phyloP scores from a whole-genome alignment of 805 yeast species.

The Saturnispora kantuleensis region DNA sequence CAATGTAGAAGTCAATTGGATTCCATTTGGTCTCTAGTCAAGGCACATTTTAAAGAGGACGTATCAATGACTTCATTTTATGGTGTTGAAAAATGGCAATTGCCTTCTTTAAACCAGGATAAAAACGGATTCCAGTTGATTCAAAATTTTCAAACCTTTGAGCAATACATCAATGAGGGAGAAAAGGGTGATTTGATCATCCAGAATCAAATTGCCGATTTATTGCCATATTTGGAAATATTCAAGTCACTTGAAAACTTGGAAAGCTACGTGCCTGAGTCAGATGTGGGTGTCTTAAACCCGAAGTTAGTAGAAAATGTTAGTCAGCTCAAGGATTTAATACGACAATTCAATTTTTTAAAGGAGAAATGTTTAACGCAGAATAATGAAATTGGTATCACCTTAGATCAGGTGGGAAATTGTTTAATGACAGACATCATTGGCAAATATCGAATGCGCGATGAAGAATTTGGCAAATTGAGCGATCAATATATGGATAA shows the following conservation, averaged over 20 bases:
- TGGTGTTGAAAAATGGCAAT: constrained; percentile 47
- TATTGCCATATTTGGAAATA: constrained; percentile 36
- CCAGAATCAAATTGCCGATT: constrained; percentile 33
- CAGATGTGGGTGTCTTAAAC: constrained; percentile 27
- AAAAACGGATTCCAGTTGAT: constrained; percentile 27
- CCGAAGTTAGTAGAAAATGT: constrained; percentile 26
- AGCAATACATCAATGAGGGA: constrained; percentile 46
- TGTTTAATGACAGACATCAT: constrained; percentile 30
- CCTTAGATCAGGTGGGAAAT: constrained; percentile 37
- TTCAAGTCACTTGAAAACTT: constrained; percentile 27
- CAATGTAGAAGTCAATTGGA: constrained; percentile 35
- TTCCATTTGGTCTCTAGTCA: constrained; percentile 37
- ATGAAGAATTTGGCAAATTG: constrained; percentile 28
- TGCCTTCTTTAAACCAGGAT: constrained; percentile 38
- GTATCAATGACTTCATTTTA: constrained; percentile 36
- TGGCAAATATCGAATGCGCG: constrained; percentile 11
- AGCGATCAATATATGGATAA: constrained; percentile 34
- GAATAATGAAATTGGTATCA: constrained; percentile 33
- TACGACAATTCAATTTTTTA: constrained; percentile 25
- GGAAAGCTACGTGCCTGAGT: constrained; percentile 31
- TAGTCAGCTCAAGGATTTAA: constrained; percentile 27
- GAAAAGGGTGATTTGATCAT: constrained; percentile 50
- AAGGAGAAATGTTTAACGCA: constrained; percentile 32
- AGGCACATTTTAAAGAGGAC: constrained; percentile 48
- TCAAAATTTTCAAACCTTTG: constrained; percentile 35